phyloP scores from a whole-genome alignment of 2,329 filamentous ascomycete species.

The Albophoma yamanashiensis region DNA sequence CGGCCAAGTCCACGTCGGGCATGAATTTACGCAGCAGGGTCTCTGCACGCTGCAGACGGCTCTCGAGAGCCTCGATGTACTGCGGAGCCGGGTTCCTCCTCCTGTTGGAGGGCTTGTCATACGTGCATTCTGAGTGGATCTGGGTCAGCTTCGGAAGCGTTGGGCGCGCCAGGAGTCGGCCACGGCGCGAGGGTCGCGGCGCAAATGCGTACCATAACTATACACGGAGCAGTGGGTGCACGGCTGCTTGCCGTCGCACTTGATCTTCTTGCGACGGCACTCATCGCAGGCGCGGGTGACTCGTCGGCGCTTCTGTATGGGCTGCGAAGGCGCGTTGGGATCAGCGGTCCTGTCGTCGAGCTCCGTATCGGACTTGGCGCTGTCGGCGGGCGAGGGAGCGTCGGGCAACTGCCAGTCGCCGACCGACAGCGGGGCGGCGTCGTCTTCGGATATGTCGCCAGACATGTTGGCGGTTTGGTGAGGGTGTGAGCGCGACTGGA shows the following conservation, averaged over 20 bases:
- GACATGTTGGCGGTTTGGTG: conserved; percentile 15
- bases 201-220: conserved; percentile 67
- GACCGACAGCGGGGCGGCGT: conserved; percentile 23
- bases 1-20: conserved; percentile 75
- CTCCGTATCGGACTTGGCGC: conserved; percentile 30
- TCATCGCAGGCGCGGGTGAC: conserved; percentile 77
- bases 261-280: conserved; percentile 78
- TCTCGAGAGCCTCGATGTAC: conserved; percentile 84
- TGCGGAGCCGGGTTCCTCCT: conserved; percentile 84
- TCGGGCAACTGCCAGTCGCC: conserved; percentile 24
- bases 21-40: conserved; percentile 67
- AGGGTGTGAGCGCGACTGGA: conserved; percentile 2
- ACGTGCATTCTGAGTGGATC: conserved; percentile 63
- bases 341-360: conserved; percentile 22
- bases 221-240: conserved; percentile 97
- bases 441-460: conserved; percentile 32
- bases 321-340: conserved; percentile 32
- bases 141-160: neutral
- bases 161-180: neutral
- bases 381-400: conserved; percentile 29
- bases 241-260: conserved; percentile 77
- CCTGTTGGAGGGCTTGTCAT: conserved; percentile 88
- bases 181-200: neutral
- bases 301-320: conserved; percentile 65
- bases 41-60: conserved; percentile 73